phyloP scores from a whole-genome alignment of 208 protist genomes.

The Leishmania mexicana region DNA sequence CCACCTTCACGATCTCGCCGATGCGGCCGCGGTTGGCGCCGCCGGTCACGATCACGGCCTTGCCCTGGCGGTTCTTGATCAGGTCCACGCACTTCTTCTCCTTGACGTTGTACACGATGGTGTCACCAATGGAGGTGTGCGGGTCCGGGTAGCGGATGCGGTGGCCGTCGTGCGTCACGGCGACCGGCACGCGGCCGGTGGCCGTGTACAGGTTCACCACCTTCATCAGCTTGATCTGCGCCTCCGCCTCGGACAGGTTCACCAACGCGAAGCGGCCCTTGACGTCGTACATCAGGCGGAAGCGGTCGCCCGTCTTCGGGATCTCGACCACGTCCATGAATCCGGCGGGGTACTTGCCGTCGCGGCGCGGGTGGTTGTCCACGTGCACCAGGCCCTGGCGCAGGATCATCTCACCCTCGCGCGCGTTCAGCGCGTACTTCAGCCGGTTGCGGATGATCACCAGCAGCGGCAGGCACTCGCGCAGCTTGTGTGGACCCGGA shows the following conservation, averaged over 20 bases:
- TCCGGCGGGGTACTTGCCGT: constrained; percentile 98
- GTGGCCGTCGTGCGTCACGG: constrained; percentile 99
- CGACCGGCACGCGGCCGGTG: constrained; percentile 94
- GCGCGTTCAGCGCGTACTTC: constrained; percentile 98
- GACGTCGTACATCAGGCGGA: constrained; percentile 99
- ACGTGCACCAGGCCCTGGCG: constrained; percentile 97
- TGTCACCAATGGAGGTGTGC: constrained; percentile 96
- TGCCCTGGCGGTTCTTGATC: constrained; percentile 92
- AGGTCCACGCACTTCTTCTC: constrained; percentile 94
- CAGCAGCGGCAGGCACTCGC: constrained; percentile 84
- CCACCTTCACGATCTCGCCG: constrained; percentile 94
- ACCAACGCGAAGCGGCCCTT: constrained; percentile 99
- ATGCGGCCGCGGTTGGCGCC: constrained; percentile 99
- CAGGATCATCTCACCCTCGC: constrained; percentile 97
- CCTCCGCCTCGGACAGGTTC: constrained; percentile 95
- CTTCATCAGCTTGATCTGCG: constrained; percentile 97
- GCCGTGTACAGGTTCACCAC: constrained; percentile 93
- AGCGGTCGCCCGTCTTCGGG: constrained; percentile 98
- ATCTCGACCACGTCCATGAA: constrained; percentile 99
- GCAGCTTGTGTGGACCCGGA: constrained; percentile 98
- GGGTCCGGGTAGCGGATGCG: constrained; percentile 99
- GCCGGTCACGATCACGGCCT: constrained; percentile 97
- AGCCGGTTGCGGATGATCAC: constrained; percentile 91
- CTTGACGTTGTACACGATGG: constrained; percentile 97
- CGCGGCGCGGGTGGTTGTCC: constrained; percentile 97